Evolutionary conservation across 768 basidiomycete genomes (phyloP).

Genomic region (Auriscalpium orientale): DNA sequence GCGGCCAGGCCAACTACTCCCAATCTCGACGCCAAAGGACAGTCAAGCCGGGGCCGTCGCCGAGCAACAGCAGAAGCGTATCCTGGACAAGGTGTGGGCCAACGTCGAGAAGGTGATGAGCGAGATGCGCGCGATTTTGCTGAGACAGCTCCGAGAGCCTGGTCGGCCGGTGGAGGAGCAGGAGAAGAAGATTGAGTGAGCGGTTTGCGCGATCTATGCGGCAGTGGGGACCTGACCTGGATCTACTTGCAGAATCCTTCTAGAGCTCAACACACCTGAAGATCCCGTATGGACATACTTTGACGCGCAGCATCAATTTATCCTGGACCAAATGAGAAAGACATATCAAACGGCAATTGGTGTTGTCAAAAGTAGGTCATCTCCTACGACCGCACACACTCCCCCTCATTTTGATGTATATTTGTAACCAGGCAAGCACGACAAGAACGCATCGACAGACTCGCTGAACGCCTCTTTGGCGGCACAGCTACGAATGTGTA

Average conservation of each 20-base stretch:
- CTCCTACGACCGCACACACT: not conserved
- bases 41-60: slow-evolving; percentile 38
- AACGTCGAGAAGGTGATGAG: slow-evolving; percentile 92
- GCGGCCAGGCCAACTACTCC: slow-evolving; percentile 78
- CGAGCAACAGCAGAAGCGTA: slow-evolving; percentile 80
- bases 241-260: slow-evolving; percentile 54
- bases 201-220: slow-evolving; percentile 2
- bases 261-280: slow-evolving; percentile 79
- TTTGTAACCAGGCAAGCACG: slow-evolving; percentile 35
- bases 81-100: slow-evolving; percentile 93
- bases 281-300: slow-evolving; percentile 96
- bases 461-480: slow-evolving; percentile 38
- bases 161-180: slow-evolving; percentile 83
- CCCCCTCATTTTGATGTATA: slow-evolving; percentile 1
- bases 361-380: slow-evolving; percentile 40
- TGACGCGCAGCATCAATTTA: slow-evolving; percentile 85
- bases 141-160: slow-evolving; percentile 76
- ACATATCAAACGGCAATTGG: slow-evolving; percentile 46
- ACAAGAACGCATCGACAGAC: slow-evolving; percentile 31
- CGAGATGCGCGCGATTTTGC: slow-evolving; percentile 76
- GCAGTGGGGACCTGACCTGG: slow-evolving; percentile 2
- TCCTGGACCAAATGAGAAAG: slow-evolving; percentile 68
- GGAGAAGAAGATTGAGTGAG: slow-evolving; percentile 93
- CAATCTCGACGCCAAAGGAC: slow-evolving; percentile 57
- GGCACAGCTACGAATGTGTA: slow-evolving; percentile 50